These are phyloP conservation scores for Botryococcus braunii DNA, from an alignment of 163 green algal genomes.

Conservation along the genomic window DNA sequence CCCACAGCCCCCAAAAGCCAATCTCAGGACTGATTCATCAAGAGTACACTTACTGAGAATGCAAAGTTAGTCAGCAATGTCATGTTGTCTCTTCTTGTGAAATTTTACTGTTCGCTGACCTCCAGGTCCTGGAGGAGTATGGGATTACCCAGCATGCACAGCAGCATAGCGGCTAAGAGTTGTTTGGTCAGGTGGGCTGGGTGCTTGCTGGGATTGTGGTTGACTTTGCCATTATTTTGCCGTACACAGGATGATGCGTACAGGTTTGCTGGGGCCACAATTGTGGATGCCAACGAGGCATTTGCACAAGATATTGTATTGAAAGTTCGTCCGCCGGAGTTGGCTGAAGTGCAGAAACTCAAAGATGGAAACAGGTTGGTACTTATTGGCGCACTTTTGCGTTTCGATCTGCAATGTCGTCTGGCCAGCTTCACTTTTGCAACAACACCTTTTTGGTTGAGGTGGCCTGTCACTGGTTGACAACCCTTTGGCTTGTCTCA, in stretches of 20 bases:
- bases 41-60: neutral
- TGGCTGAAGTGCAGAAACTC: constrained; percentile 23
- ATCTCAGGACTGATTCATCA: too few species aligned
- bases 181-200: neutral
- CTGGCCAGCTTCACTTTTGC: neutral
- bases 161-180: neutral
- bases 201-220: neutral
- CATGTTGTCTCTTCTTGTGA: neutral
- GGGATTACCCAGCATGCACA: neutral
- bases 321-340: constrained; percentile 59
- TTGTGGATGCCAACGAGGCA: constrained; percentile 41
- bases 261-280: constrained; percentile 50
- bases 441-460: neutral
- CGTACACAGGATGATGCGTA: constrained; percentile 67
- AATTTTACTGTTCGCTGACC: neutral
- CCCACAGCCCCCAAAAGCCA: neutral
- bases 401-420: neutral
- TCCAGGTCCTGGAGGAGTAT: neutral
- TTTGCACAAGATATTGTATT: constrained; percentile 62
- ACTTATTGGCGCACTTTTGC: neutral
- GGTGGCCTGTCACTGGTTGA: too few species aligned
- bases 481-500: too few species aligned
- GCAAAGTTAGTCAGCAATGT: neutral
- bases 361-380: neutral
- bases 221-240: neutral